Evolutionary conservation across 805 yeast genomes (phyloP).

Genomic region (Hanseniaspora taiwanica): DNA sequence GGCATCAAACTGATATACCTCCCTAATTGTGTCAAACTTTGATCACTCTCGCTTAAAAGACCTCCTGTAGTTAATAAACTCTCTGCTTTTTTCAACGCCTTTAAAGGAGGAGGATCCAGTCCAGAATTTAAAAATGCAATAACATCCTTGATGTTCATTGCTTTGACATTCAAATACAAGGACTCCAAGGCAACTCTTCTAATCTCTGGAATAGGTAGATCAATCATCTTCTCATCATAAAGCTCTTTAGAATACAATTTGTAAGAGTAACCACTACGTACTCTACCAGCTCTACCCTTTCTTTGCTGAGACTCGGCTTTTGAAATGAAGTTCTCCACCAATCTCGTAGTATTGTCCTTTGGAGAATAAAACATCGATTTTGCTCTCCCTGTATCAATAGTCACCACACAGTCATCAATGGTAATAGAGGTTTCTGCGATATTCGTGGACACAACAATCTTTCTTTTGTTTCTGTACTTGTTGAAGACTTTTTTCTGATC

Average conservation of each 20-base stretch:
- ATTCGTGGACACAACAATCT: constrained; percentile 80
- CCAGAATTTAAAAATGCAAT: constrained; percentile 57
- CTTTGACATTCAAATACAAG: constrained; percentile 67
- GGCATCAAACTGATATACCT: constrained; percentile 70
- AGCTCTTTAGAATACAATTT: constrained; percentile 60
- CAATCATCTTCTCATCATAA: constrained; percentile 41
- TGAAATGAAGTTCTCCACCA: constrained; percentile 78
- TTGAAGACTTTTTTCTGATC: constrained; percentile 74
- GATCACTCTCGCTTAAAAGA: constrained; percentile 38
- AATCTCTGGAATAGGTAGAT: constrained; percentile 81
- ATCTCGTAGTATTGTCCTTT: constrained; percentile 48
- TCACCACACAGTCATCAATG: constrained; percentile 88
- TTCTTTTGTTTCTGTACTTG: constrained; percentile 45
- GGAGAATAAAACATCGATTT: constrained; percentile 66
- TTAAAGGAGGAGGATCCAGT: constrained; percentile 60
- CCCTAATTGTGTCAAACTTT: constrained; percentile 60
- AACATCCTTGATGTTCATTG: constrained; percentile 76
- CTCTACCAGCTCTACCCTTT: constrained; percentile 98
- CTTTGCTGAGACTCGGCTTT: constrained; percentile 82
- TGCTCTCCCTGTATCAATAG: constrained; percentile 77
- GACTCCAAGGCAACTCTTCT: constrained; percentile 74
- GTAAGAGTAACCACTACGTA: constrained; percentile 67
- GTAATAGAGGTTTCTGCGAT: constrained; percentile 97
- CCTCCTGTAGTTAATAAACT: constrained; percentile 54
- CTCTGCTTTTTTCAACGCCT: constrained; percentile 28